phyloP scores from a whole-genome alignment of 345 rosid species.

The Jatropha curcas region DNA sequence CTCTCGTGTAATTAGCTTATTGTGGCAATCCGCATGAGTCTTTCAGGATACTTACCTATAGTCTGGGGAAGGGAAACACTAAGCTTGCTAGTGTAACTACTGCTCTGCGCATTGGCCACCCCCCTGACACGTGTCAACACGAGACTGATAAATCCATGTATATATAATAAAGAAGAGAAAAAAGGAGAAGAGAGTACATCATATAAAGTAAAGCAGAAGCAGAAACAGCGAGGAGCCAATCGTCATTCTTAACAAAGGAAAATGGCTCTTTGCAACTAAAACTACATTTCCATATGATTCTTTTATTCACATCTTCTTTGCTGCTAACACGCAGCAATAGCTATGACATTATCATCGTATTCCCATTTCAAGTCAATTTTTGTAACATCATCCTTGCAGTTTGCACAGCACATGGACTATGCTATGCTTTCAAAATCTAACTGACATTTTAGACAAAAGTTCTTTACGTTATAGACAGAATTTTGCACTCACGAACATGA shows the following conservation, averaged over 20 bases:
- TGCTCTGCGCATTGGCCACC: too few species aligned
- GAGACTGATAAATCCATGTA: too few species aligned
- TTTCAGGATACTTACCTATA: too few species aligned
- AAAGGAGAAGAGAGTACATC: neutral
- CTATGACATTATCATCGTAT: constrained; percentile 19
- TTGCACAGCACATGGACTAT: constrained; percentile 33
- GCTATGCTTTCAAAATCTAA: neutral
- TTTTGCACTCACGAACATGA: too few species aligned
- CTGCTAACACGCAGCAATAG: neutral
- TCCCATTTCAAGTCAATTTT: constrained; percentile 15
- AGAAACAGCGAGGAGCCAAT: neutral
- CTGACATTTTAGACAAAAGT: too few species aligned
- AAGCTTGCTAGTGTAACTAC: too few species aligned
- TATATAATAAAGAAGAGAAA: neutral
- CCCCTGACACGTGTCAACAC: too few species aligned
- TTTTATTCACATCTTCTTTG: constrained; percentile 14
- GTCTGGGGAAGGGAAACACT: too few species aligned
- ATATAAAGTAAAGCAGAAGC: neutral
- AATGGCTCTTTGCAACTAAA: constrained; percentile 28
- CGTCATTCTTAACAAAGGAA: constrained; percentile 24
- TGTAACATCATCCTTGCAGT: constrained; percentile 28
- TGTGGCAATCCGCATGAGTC: too few species aligned
- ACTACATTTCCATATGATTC: constrained; percentile 9
- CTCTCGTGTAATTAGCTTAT: too few species aligned
- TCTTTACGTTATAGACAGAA: too few species aligned